Evolutionary conservation across 805 yeast species (phyloP).

Genomic region (Nakazawaea sp.): DNA sequence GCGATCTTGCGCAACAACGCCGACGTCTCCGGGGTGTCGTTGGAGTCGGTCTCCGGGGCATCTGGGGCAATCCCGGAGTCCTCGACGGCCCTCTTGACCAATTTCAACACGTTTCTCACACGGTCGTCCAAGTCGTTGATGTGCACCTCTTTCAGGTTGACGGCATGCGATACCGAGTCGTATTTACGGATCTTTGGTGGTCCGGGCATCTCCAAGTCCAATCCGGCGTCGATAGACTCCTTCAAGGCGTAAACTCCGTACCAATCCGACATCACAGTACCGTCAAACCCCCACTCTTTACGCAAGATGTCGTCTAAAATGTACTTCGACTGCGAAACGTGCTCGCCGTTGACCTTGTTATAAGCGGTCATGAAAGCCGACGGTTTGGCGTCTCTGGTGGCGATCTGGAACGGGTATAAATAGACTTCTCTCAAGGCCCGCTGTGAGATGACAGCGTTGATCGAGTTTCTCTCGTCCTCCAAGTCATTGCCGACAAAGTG

Average conservation of each 20-base stretch:
- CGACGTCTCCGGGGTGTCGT: conserved; percentile 41
- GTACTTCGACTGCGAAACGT: conserved; percentile 39
- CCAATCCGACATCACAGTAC: conserved; percentile 61
- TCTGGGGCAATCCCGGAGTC: conserved; percentile 34
- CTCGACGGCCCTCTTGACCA: conserved; percentile 34
- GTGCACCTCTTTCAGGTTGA: conserved; percentile 33
- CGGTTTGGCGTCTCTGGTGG: conserved; percentile 46
- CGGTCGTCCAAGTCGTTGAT: conserved; percentile 37
- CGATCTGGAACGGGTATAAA: conserved; percentile 56
- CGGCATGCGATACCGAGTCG: conserved; percentile 32
- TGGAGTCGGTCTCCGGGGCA: conserved; percentile 28
- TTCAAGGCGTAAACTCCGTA: conserved; percentile 45
- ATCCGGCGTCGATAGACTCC: conserved; percentile 44
- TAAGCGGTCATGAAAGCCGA: conserved; percentile 55
- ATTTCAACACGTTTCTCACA: conserved; percentile 37
- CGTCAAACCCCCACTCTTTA: conserved; percentile 51
- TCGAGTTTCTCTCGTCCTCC: conserved; percentile 45
- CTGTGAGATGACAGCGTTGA: conserved; percentile 44
- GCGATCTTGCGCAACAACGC: conserved; percentile 36
- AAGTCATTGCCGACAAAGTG: conserved; percentile 60
- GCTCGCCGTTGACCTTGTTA: conserved; percentile 57
- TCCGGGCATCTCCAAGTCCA: conserved; percentile 67
- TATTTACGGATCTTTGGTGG: conserved; percentile 40
- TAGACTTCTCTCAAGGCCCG: conserved; percentile 63
- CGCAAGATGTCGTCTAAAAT: conserved; percentile 41